Conservation (phyloP, 2,329 filamentous ascomycete genomes). For the Reticulascus tulasneorum region DNA sequence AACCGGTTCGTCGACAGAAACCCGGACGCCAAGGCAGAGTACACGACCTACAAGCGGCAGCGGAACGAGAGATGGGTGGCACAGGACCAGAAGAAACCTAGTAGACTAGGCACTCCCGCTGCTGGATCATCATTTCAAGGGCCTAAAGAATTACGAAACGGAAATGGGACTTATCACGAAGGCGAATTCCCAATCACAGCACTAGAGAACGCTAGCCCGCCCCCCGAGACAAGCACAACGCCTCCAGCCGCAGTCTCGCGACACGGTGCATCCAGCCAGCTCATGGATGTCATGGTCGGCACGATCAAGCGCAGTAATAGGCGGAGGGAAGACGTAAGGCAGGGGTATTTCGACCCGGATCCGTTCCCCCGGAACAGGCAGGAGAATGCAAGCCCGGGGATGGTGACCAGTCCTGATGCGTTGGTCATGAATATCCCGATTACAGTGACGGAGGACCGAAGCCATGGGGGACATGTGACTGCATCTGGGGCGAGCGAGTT, state of each 20-base stretch:
- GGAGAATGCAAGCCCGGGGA: neutral
- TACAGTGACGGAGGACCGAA: too few relatives aligned
- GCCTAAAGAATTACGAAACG: neutral
- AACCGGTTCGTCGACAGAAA: slow-evolving; percentile 6
- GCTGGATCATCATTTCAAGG: neutral
- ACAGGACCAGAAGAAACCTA: too few relatives aligned
- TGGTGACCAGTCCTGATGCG: neutral
- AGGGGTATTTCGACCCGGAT: slow-evolving; percentile 10
- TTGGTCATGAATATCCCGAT: slow-evolving; percentile 13
- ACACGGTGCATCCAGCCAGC: too few relatives aligned
- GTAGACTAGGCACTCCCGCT: too few relatives aligned
- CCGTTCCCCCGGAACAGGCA: neutral
- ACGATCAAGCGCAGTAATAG: slow-evolving; percentile 1
- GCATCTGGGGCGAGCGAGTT: too few relatives aligned
- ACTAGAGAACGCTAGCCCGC: neutral
- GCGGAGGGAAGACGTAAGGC: slow-evolving; percentile 4
- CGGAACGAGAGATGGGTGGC: slow-evolving; percentile 4
- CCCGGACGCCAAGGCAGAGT: neutral
- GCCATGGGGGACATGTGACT: too few relatives aligned
- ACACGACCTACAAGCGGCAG: slow-evolving; percentile 1
- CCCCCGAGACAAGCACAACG: neutral
- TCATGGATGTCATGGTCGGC: slow-evolving; percentile 1
- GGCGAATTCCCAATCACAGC: neutral
- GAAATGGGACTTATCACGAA: neutral
- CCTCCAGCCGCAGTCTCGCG: slow-evolving; percentile 1